Evolutionary conservation across 495 filamentous ascomycete genomes (phyloP).

Genomic region (Lophiotrema nucula): DNA sequence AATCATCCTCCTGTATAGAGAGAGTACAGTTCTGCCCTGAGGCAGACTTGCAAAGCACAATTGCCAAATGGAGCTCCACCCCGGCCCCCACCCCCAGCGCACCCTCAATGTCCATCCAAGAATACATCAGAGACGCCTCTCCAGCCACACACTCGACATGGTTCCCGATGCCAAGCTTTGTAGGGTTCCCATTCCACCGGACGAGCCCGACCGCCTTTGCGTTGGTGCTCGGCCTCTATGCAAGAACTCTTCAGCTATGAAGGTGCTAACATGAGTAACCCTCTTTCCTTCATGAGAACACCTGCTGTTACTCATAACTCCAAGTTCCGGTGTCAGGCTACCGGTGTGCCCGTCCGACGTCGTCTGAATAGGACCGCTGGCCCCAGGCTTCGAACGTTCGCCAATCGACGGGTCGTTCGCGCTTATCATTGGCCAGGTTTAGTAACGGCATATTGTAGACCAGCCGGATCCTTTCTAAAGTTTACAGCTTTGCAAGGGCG

Average conservation of each 20-base stretch:
- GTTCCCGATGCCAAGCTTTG: constrained; percentile 4
- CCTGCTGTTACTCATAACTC: background rate
- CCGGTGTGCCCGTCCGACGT: background rate
- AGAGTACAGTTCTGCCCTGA: background rate
- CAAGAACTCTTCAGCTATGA: background rate
- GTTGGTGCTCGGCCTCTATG: too few species aligned
- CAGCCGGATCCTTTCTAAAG: background rate
- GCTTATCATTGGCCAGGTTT: constrained; percentile 4
- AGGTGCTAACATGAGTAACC: background rate
- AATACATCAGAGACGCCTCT: background rate
- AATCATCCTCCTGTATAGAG: background rate
- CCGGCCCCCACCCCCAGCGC: constrained; percentile 4
- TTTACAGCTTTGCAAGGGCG: background rate
- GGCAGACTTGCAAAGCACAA: constrained; percentile 8
- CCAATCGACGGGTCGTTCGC: background rate
- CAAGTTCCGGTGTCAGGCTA: background rate
- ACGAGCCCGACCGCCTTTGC: too few species aligned
- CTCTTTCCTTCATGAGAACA: background rate
- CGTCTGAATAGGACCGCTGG: background rate
- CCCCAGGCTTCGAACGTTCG: background rate
- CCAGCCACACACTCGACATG: constrained; percentile 10
- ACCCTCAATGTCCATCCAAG: constrained; percentile 15
- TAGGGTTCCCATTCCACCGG: background rate
- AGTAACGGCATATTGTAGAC: constrained; percentile 9
- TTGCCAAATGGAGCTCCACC: constrained; percentile 5